Base-by-base conservation (phyloP, 352 stramenopile species). In the Elongisporangium undulatum region DNA sequence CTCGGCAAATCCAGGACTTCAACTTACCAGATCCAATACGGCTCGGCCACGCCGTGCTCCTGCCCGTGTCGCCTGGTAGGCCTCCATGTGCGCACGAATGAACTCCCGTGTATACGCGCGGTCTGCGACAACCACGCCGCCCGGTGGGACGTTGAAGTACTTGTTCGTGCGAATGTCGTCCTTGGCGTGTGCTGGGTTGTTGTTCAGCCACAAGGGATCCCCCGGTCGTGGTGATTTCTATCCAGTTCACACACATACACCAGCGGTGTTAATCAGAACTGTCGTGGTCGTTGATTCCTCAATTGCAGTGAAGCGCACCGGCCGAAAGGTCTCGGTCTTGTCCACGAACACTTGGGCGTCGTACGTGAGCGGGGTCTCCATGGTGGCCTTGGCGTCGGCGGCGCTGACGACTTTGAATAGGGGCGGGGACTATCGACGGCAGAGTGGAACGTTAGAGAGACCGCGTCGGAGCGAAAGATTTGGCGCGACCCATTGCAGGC, bases 61-160 rank as follows among this genome's bases (percentile, higher is more conserved):
- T 45, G 34, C 12, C 12, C 34, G 34, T 3, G 10, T 72, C 48
- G 69, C 59, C 24, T 82, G 61, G 19, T 76, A 67, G 21, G 69
- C 65, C 19, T 85, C 73, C 53, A 88, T 72, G 55, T 77, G 71
- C 24, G 75, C 71, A 38, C 74, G 70, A 22, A 91, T 81, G 66
- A 91, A 89, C 22, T 85, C 75, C 23, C 77, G 68, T 21, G 79
- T 88, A 67, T 91, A 91, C 55, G 65, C 69, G 65, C 79, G 75
- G 56, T 89, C 67, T 34, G 77, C 81, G 49, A 69, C 75, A 61
- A 89, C 62, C 15, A 71, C 53, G 7, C 77, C 78, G 39, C 87
- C 79, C 3, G 58, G 62, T 16, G 81, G 79, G 17, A 79, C 56
- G 55, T 88, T 75, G 56, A 82, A 73, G 59, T 72, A 87, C 38